Base-by-base conservation (phyloP, 176 grass and related monocot genomes). In the Eleusine coracana region DNA sequence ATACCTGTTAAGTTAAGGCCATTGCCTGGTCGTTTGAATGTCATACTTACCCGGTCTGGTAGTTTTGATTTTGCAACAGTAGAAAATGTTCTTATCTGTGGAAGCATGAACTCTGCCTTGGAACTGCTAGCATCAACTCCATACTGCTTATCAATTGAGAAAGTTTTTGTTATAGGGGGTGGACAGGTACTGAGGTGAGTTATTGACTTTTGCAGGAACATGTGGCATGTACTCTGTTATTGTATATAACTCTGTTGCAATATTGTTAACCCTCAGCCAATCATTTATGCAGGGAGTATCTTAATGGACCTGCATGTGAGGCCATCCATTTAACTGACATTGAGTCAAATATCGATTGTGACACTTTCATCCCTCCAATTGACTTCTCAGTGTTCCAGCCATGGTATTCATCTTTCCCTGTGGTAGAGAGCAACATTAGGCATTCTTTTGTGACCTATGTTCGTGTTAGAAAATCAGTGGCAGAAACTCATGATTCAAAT, bases 241-340 rank as follows among this genome's bases (percentile, higher is more conserved):
- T 78, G 14, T 23, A 40, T 20, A 66, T 50, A 80, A 63, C 25
- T 68, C 5, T 28, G 10, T 50, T 59, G 14, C 4, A 59, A 59
- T 79, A 1, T 12, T 80, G 34, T 67, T 89, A 61, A 83, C 21
- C 50, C 14, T 84, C 28, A 70, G 51, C 42, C 37, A 73, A 74
- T 29, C 50, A 62, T 85, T n/a, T 68, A 41, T 92, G 56, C 34
- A 93, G 92, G 90, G 92, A 94, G 27, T 75, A 82, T 27, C 70
- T 97, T 60, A 95, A 95, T 85, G 86, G 85, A 41, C 56, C 88
- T 84, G 88, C 81, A 81, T 94, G 95, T 87, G 88, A 92, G 67
- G 90, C 88, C 9, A 91, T 97, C 86, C 92, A 94, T 87, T 10
- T 97, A n/a, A 92, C 95, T 54, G 90, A 92, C 65, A 94, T 97